Percentiles rank a stretch among this genome's conserved stretches.
Evolutionary conservation across 129 eudicot species (phyloP).

Genomic region (Arctium lappa): DNA sequence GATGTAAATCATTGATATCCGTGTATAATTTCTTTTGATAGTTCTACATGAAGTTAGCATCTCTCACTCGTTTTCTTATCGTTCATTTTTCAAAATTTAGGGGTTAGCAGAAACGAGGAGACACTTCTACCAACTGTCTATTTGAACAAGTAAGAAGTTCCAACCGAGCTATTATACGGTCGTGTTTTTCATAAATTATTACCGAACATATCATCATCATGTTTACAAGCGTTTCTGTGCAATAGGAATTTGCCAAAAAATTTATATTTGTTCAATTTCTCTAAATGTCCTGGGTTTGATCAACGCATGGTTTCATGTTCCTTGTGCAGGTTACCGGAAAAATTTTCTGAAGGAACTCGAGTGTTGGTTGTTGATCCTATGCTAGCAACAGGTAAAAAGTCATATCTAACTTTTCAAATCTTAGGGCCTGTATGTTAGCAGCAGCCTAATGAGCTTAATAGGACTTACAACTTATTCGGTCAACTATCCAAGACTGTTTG

Average conservation of each 20-base stretch:
- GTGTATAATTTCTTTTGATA: background rate
- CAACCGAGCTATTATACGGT: background rate
- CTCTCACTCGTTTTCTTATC: background rate
- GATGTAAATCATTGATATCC: background rate
- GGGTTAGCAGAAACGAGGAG: conserved; percentile 82
- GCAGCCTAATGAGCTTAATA: too few relatives aligned
- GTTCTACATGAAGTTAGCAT: background rate
- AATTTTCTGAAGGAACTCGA: conserved; percentile 69
- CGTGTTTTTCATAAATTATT: conserved; percentile 1
- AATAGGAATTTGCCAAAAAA: background rate
- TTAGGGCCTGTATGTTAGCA: background rate
- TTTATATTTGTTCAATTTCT: background rate
- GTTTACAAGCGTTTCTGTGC: background rate
- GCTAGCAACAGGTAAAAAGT: conserved; percentile 88
- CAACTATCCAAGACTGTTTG: too few relatives aligned
- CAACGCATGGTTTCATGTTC: background rate
- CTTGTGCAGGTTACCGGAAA: conserved; percentile 67
- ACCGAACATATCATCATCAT: background rate
- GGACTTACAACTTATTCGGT: too few relatives aligned
- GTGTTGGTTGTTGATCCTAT: conserved; percentile 90
- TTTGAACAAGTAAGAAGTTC: conserved; percentile 78
- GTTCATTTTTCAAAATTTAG: conserved; percentile 29
- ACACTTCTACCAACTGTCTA: conserved; percentile 85
- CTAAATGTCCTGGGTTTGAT: background rate
- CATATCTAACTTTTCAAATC: background rate